Evolutionary conservation across 2,329 filamentous ascomycete genomes (phyloP).

Genomic region (Penicillium oxalicum): DNA sequence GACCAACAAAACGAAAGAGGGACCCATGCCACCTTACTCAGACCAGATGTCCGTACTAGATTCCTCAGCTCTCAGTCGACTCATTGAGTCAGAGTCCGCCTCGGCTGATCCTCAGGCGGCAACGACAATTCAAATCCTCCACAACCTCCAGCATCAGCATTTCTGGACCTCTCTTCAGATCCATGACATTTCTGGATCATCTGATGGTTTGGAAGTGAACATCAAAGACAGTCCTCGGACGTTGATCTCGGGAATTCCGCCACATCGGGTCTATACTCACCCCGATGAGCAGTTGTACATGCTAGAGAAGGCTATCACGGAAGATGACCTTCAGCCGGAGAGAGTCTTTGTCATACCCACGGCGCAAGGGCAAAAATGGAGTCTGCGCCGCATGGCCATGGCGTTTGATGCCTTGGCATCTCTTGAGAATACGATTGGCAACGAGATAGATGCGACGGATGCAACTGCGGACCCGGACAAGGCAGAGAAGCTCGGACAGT

Average conservation of each 20-base stretch:
- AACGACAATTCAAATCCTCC: slow-evolving; percentile 54
- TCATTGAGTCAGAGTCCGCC: slow-evolving; percentile 30
- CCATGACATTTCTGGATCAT: slow-evolving; percentile 30
- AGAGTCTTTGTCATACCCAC: slow-evolving; percentile 57
- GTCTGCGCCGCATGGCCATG: slow-evolving; percentile 48
- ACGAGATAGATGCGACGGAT: slow-evolving; percentile 4
- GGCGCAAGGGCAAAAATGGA: slow-evolving; percentile 56
- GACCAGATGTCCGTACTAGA: slow-evolving; percentile 11
- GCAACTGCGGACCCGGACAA: slow-evolving; percentile 20
- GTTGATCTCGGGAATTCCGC: slow-evolving; percentile 57
- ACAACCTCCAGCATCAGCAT: slow-evolving; percentile 61
- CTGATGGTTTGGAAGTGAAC: not conserved
- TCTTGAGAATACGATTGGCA: slow-evolving; percentile 4
- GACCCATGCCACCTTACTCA: slow-evolving; percentile 11
- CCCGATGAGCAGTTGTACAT: slow-evolving; percentile 60
- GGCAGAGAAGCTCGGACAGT: slow-evolving; percentile 26
- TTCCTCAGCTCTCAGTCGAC: slow-evolving; percentile 38
- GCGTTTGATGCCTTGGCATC: slow-evolving; percentile 51
- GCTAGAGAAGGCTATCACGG: slow-evolving; percentile 46
- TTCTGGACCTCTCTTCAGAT: slow-evolving; percentile 53
- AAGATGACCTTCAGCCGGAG: slow-evolving; percentile 45
- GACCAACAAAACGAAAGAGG: no score
- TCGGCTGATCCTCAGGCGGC: slow-evolving; percentile 30
- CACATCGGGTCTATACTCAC: slow-evolving; percentile 56
- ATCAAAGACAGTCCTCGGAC: slow-evolving; percentile 34